Conservation (phyloP, 2,329 filamentous ascomycete species). For the Hymenotorrendiella dingleyae region DNA sequence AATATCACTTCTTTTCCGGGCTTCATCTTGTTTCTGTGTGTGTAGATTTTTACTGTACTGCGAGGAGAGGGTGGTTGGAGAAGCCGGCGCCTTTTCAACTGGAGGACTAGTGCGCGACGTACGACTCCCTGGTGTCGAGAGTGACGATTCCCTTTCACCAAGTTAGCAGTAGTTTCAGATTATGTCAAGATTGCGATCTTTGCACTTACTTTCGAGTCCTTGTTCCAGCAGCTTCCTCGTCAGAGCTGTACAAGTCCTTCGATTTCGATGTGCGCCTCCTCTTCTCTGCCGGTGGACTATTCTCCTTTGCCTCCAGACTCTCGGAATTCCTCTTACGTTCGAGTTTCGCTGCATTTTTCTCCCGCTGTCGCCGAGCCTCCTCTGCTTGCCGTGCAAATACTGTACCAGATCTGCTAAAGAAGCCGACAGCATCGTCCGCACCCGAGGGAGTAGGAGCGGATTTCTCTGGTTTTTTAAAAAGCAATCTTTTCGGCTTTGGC, state of each 20-base stretch:
- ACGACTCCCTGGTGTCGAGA: constrained; percentile 16
- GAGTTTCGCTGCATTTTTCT: constrained; percentile 23
- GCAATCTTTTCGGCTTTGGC: constrained; percentile 20
- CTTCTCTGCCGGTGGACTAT: constrained; percentile 21
- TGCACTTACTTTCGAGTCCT: not conserved
- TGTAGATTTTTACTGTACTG: constrained; percentile 17
- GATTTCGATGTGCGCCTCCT: constrained; percentile 18
- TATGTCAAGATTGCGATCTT: no score
- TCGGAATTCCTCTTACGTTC: constrained; percentile 25
- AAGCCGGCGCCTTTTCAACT: constrained; percentile 3
- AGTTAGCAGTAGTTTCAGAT: not conserved
- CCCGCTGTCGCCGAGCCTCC: constrained; percentile 33
- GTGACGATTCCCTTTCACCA: constrained; percentile 17
- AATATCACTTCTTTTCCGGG: constrained; percentile 14
- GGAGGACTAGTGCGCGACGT: constrained; percentile 11
- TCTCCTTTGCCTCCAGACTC: constrained; percentile 20
- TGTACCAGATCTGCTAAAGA: constrained; percentile 43
- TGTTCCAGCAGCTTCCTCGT: constrained; percentile 8
- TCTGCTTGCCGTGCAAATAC: constrained; percentile 40
- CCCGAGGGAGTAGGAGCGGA: constrained; percentile 38
- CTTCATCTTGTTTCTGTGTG: constrained; percentile 4
- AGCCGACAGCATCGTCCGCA: constrained; percentile 33
- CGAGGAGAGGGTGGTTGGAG: constrained; percentile 15
- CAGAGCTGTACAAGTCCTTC: constrained; percentile 7
- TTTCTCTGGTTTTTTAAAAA: constrained; percentile 46